Evolutionary conservation across 1,284 basidiomycete species (phyloP).

Genomic region (Ceratorhiza oryzae-sativae): DNA sequence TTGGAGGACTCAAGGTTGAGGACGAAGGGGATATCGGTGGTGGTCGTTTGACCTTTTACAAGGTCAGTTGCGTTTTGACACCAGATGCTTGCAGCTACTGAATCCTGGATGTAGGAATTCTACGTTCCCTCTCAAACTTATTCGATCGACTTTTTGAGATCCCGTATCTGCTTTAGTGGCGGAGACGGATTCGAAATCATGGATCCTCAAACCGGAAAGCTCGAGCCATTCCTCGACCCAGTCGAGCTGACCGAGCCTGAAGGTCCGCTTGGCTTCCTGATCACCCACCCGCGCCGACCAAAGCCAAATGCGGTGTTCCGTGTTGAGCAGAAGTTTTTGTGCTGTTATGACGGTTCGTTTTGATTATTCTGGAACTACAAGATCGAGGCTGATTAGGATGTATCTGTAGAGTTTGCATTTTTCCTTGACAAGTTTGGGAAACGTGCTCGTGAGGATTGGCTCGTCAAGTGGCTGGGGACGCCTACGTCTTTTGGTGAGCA

Average conservation of each 20-base stretch:
- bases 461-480: slow-evolving; percentile 24
- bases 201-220: slow-evolving; percentile 23
- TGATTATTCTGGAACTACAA: no score
- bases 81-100: background rate
- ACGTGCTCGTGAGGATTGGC: slow-evolving; percentile 32
- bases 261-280: slow-evolving; percentile 31
- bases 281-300: slow-evolving; percentile 24
- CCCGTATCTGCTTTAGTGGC: slow-evolving; percentile 34
- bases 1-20: slow-evolving; percentile 36
- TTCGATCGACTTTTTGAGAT: slow-evolving; percentile 37
- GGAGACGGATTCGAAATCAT: slow-evolving; percentile 34
- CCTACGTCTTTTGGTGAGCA: slow-evolving; percentile 30
- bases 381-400: background rate
- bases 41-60: slow-evolving; percentile 28
- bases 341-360: slow-evolving; percentile 35
- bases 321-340: slow-evolving; percentile 37
- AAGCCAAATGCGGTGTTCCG: slow-evolving; percentile 29
- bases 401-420: slow-evolving; percentile 29
- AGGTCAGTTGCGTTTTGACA: background rate
- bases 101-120: slow-evolving; percentile 16
- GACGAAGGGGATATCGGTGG: slow-evolving; percentile 36
- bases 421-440: slow-evolving; percentile 38
- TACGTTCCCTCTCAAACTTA: slow-evolving; percentile 36
- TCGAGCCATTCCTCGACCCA: slow-evolving; percentile 34
- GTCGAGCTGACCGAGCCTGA: slow-evolving; percentile 26